A percentile compares a stretch with the other conserved stretches of the same genome.
Evolutionary conservation across 768 basidiomycete species (phyloP).

Genomic region (Candolleomyces eurysporus): DNA sequence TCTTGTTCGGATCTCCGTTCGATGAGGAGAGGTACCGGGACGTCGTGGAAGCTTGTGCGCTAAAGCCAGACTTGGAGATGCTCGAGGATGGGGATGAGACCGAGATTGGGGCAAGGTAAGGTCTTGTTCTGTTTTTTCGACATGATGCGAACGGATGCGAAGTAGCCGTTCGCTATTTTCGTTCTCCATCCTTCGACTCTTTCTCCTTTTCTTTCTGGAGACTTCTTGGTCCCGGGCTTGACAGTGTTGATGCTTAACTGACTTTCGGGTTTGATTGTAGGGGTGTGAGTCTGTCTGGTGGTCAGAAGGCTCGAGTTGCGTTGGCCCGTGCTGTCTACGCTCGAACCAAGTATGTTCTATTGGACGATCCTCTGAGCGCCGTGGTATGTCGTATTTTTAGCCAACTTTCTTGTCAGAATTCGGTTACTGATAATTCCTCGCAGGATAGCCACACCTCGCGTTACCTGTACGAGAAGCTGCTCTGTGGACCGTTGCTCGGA

Average conservation of each 20-base stretch:
- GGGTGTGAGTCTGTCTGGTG: conserved; percentile 76
- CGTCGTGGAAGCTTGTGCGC: conserved; percentile 83
- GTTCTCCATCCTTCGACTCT: not conserved
- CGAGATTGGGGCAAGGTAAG: conserved; percentile 72
- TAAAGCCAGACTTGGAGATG: conserved; percentile 76
- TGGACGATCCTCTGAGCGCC: conserved; percentile 82
- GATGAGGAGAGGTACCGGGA: conserved; percentile 72
- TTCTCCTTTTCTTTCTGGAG: not conserved
- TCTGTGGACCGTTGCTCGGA: conserved; percentile 29
- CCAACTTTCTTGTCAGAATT: not conserved
- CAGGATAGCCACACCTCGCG: conserved; percentile 35
- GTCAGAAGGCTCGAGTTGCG: conserved; percentile 82
- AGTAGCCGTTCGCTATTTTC: no score
- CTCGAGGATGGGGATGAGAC: conserved; percentile 86
- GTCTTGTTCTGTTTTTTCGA: not conserved
- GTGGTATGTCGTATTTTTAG: conserved; percentile 49
- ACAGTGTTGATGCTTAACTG: not conserved
- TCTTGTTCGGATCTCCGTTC: conserved; percentile 71
- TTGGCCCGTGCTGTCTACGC: conserved; percentile 83
- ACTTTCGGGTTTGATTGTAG: conserved; percentile 24
- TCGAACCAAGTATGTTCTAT: conserved; percentile 61
- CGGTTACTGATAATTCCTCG: not conserved
- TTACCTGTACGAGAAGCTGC: conserved; percentile 28
- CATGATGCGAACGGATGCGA: no score
- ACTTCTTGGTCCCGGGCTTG: not conserved